Percentiles rank a stretch among this genome's conserved stretches.
phyloP scores from a whole-genome alignment of 768 basidiomycete genomes.

The Auricularia cornea region DNA sequence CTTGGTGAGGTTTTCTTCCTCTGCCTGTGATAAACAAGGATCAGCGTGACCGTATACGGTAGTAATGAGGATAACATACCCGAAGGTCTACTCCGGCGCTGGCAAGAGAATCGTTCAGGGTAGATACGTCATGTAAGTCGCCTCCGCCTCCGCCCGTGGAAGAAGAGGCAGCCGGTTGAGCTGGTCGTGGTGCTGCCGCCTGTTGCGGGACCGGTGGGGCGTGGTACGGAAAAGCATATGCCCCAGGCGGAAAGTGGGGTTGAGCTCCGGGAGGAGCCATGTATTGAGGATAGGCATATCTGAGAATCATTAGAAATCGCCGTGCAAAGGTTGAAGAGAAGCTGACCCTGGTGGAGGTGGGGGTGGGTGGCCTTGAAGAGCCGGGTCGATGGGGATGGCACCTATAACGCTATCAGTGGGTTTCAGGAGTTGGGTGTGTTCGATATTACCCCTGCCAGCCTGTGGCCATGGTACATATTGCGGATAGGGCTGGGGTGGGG shows the following conservation, averaged over 20 bases:
- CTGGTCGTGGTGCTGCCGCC: background rate
- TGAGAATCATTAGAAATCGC: background rate
- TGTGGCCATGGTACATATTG: background rate
- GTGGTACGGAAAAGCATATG: background rate
- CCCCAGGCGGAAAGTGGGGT: background rate
- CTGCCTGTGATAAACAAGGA: slow-evolving; percentile 45
- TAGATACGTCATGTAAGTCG: slow-evolving; percentile 47
- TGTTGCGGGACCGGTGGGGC: background rate
- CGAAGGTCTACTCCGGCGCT: slow-evolving; percentile 83
- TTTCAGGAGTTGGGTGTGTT: too few species aligned
- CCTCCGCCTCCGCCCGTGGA: background rate
- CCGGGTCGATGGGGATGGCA: background rate
- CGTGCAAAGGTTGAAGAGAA: slow-evolving; percentile 3
- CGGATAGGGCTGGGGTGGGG: background rate
- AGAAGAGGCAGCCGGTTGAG: background rate
- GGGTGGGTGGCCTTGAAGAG: background rate
- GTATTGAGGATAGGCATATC: background rate
- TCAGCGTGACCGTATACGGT: background rate
- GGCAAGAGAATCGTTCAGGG: slow-evolving; percentile 75
- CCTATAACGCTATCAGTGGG: background rate
- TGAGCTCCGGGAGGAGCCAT: background rate
- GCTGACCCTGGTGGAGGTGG: background rate
- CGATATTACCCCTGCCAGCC: background rate
- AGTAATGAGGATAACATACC: slow-evolving; percentile 30
- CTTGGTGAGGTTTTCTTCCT: slow-evolving; percentile 74